Evolutionary conservation across 768 basidiomycete genomes (phyloP).

Genomic region (Hygrophorus pudorinus): DNA sequence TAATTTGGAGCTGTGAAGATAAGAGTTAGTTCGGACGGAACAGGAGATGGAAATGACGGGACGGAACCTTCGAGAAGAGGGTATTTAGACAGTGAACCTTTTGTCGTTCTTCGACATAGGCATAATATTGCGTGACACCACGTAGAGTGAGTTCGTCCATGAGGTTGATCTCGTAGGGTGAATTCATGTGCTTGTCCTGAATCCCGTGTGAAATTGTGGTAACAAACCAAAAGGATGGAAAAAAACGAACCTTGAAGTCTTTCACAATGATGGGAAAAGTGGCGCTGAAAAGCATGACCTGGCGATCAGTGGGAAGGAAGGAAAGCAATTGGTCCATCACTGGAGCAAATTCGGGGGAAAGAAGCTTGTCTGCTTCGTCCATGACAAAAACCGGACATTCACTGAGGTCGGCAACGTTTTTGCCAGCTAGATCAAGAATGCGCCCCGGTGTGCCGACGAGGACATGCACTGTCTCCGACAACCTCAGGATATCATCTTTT

Average conservation of each 20-base stretch:
- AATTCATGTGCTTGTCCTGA: conserved; percentile 93
- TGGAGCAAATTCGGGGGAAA: conserved; percentile 94
- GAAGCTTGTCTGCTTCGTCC: conserved; percentile 98
- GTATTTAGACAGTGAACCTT: conserved; percentile 99
- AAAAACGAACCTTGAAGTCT: conserved; percentile 78
- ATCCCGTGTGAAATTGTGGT: conserved; percentile 5
- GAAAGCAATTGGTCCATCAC: conserved; percentile 94
- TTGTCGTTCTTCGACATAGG: conserved; percentile 97
- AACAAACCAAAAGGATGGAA: conserved; percentile 5
- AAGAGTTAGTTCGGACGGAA: conserved; percentile 7
- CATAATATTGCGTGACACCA: conserved; percentile 99
- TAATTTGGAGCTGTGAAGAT: conserved; percentile 87
- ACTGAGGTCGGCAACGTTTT: conserved; percentile 86
- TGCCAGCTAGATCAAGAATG: conserved; percentile 90
- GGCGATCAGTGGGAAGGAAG: conserved; percentile 75
- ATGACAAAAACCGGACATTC: conserved; percentile 96
- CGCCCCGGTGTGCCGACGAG: conserved; percentile 96
- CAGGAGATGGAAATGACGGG: not conserved
- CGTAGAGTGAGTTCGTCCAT: conserved; percentile 99
- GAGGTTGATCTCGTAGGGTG: conserved; percentile 96
- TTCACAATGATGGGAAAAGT: conserved; percentile 99
- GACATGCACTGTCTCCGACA: conserved; percentile 86
- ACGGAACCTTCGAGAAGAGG: conserved; percentile 87
- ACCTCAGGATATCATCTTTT: conserved; percentile 93
- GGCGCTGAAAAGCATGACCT: conserved; percentile 99